Evolutionary conservation across 1,139 yeast genomes (phyloP), one percentile per base, ranked within the genome.

Genomic region (Candida sojae): DNA sequence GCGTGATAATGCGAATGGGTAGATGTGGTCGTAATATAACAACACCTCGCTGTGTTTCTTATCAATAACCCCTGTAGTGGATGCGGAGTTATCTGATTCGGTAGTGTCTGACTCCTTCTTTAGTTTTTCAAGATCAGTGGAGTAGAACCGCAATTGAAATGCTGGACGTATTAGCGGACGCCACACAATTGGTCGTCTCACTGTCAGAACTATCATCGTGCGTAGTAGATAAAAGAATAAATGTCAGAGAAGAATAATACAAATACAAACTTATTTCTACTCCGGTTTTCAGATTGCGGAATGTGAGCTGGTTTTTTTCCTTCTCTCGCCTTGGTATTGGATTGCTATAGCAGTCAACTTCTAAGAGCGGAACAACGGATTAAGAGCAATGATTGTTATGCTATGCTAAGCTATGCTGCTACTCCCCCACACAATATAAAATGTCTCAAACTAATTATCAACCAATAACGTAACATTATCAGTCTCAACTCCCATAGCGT

Each of bases 21-120:
- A 73, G n/a, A 75, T 59, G 44, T 69, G 70, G 51, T 72, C 77
- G 50, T 64, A 73, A 51, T 71, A 75, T 6, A 75, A 51, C 13
- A 75, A 63, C 8, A 71, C 65, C 47, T 75, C 79, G 17, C 55
- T 59, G 23, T 54, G 53, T 8, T 59, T 55, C 49, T 65, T 61
- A 50, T 75, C 78, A 43, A 75, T 67, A 4, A 75, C 77, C 2
- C 80, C 80, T 0, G 80, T 75, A n/a, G 71, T 61, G 8, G 66
- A 60, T 1, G 77, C 73, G 3, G 77, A 67, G 12, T 53, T 57
- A 45, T 73, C 77, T 2, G 59, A 35, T 42, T 73, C 77, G 31
- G 63, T 59, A 10, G 57, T 45, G 38, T 66, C 71, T 4, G 73
- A 59, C 50, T 71, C 75, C 26, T 59, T 51, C 49, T 72, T 74